Conservation (phyloP, 2,329 filamentous ascomycete genomes). For the Simplicillium sp. region DNA sequence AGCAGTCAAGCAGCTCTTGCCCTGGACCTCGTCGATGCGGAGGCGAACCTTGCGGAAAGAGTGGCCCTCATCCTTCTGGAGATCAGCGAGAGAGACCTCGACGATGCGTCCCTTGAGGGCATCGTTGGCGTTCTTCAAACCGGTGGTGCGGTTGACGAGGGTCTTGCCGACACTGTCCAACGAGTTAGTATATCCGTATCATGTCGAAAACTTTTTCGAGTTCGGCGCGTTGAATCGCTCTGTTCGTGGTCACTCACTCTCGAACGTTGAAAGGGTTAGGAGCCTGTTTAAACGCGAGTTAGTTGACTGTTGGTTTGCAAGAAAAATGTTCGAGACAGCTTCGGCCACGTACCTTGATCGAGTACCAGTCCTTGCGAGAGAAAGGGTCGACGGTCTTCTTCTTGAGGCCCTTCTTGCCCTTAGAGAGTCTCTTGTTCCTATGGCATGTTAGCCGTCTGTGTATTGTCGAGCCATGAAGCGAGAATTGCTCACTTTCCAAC, state of each 20-base stretch:
- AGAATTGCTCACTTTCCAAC: conserved; percentile 45
- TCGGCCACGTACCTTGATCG: conserved; percentile 62
- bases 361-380: conserved; percentile 98
- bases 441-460: conserved; percentile 12
- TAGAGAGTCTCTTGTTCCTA: conserved; percentile 99
- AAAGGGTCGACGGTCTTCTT: conserved; percentile 98
- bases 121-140: conserved; percentile 99
- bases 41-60: conserved; percentile 99
- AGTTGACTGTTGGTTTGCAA: not conserved
- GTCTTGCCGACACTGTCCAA: conserved; percentile 90
- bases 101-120: conserved; percentile 97
- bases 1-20: conserved; percentile 99
- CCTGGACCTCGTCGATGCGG: conserved; percentile 95
- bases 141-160: conserved; percentile 96
- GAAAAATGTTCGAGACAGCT: too few relatives aligned
- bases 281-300: conserved; percentile 45
- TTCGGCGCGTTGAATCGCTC: not conserved
- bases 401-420: conserved; percentile 99
- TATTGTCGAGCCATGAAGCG: conserved; percentile 3
- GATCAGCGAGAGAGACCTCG: conserved; percentile 96
- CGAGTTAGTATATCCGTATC: not conserved
- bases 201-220: conserved; percentile 8
- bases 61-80: conserved; percentile 99
- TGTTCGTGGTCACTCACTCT: conserved; percentile 61
- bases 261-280: conserved; percentile 90